Percentiles rank a stretch among this genome's conserved stretches.
phyloP scores from a whole-genome alignment of 2,329 filamentous ascomycete genomes.

The Celoporthe dispersa region DNA sequence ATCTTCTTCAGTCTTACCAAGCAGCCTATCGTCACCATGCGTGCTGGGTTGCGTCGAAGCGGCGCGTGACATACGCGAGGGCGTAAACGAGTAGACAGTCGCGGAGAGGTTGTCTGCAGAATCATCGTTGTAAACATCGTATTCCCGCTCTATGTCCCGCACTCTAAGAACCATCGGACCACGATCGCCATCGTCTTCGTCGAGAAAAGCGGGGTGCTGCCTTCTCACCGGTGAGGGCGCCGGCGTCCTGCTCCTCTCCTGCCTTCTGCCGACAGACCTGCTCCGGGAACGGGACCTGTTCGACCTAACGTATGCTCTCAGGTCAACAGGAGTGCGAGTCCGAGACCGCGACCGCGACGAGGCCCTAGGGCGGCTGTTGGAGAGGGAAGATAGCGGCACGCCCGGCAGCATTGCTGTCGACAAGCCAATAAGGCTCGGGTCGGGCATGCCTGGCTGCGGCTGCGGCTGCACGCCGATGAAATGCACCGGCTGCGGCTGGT shows the following conservation, averaged over 20 bases:
- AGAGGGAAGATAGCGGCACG: background rate
- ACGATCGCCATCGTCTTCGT: too few species aligned
- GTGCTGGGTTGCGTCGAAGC: background rate
- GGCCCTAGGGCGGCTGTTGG: background rate
- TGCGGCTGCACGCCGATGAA: background rate
- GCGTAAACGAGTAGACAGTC: background rate
- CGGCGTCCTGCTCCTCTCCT: background rate
- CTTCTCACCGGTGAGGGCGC: too few species aligned
- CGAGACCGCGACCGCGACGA: background rate
- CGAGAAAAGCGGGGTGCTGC: too few species aligned
- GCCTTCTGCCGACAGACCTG: background rate
- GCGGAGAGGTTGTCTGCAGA: background rate
- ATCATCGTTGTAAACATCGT: too few species aligned
- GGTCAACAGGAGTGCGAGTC: background rate
- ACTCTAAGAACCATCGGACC: too few species aligned
- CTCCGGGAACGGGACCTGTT: background rate
- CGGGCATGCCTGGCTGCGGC: background rate
- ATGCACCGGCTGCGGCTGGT: background rate
- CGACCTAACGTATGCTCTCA: background rate
- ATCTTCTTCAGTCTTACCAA: background rate
- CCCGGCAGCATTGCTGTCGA: background rate
- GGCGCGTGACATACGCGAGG: background rate
- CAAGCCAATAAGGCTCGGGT: background rate
- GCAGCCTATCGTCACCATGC: background rate
- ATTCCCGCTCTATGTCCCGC: too few species aligned